Evolutionary conservation across 2,329 filamentous ascomycete species (phyloP).

Genomic region (Xylaria sp.): DNA sequence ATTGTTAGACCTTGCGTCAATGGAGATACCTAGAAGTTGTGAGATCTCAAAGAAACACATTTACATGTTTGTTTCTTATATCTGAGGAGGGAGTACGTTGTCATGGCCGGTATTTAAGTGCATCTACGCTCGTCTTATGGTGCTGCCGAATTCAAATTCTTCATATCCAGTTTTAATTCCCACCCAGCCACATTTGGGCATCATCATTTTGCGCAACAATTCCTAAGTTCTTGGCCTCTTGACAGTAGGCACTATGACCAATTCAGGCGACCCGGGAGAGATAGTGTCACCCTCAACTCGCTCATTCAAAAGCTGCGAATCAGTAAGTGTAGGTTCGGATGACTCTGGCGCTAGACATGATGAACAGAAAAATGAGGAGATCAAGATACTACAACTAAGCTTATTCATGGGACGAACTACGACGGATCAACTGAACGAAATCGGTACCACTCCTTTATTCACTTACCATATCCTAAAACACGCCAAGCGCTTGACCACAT

Average conservation of each 20-base stretch:
- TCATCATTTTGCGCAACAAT: no score
- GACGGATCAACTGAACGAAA: conserved; percentile 34
- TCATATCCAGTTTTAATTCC: neutral
- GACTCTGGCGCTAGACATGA: neutral
- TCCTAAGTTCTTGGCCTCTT: neutral
- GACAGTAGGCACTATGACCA: neutral
- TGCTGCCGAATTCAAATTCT: neutral
- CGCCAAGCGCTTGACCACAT: conserved; percentile 2
- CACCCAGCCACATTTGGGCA: neutral
- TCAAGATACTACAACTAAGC: conserved; percentile 7
- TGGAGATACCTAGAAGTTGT: no score
- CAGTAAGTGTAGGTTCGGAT: neutral
- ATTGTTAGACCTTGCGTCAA: no score
- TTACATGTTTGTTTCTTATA: no score
- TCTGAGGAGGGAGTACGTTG: no score
- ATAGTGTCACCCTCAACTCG: neutral
- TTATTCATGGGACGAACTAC: conserved; percentile 31
- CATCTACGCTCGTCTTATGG: neutral
- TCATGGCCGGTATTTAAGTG: no score
- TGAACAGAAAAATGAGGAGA: neutral
- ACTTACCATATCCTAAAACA: conserved; percentile 34
- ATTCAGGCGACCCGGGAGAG: neutral
- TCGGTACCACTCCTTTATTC: conserved; percentile 40
- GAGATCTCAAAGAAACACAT: no score
- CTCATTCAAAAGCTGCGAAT: neutral